Base-by-base conservation (phyloP, 805 yeast genomes). In the Sugiyamaella americana region DNA sequence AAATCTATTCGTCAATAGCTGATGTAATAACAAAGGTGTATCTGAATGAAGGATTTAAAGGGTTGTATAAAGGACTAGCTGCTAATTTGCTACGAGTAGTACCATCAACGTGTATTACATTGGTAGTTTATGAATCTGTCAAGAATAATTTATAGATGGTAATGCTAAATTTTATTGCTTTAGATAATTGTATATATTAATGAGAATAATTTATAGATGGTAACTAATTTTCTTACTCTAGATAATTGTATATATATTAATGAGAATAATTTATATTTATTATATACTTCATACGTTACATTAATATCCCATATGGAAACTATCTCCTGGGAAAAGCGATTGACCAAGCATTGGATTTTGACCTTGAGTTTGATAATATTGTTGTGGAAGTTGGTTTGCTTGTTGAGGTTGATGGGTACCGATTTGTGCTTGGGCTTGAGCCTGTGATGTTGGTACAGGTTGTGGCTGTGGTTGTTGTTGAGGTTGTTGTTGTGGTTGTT, bases 81-180 rank as follows among this genome's bases (percentile, higher is more conserved):
- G 83, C 95, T 1, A 89, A 88, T 53, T 60, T 91, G 16, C 49
- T 85, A 1, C 70, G 98, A 40, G 96, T 91, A 0, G 73, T 93
- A 3, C 98, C 98, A 0, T 88, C 96, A 1, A 89, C 97, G 3
- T 85, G 96, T 59, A 76, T 89, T 10, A 93, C 98, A 0, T 87
- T 93, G 61, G 71, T 84, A 3, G 84, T 84, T 3, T 93, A 93
- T 58, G 98, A 93, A 60, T 49, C 60, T 21, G 51, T 50, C 21
- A 47, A 49, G 18, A 40, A 45, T 38, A 24, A 16, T 29, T n/a
- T n/a, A n/a, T n/a, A n/a, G n/a, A n/a, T n/a, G n/a, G n/a, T n/a
- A n/a, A n/a, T n/a, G n/a, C n/a, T n/a, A n/a, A n/a, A n/a, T n/a
- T n/a, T n/a, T n/a, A n/a, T n/a, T n/a, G n/a, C n/a, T n/a, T n/a